Base-by-base conservation (phyloP, 148 eudicot genomes). In the Silene latifolia region DNA sequence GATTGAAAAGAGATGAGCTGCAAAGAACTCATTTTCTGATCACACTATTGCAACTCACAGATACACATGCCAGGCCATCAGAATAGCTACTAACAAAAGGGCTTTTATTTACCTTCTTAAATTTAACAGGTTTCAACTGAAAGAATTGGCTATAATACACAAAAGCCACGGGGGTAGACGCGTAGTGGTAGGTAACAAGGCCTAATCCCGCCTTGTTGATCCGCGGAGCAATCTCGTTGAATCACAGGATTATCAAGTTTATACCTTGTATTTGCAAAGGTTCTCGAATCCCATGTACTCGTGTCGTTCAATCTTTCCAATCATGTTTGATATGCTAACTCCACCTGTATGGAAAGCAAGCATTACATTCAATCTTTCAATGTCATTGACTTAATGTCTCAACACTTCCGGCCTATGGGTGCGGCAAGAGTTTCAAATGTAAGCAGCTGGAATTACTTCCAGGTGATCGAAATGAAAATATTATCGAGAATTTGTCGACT, bases 231-330 rank as follows among this genome's bases (percentile, higher is more conserved):
- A n/a, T 19, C 10, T 47, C 23, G 53, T 67, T 46, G 39, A 48
- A 39, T 21, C 44, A 48, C 17, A 39, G 48, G 7, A 32, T 66
- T 60, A 14, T 25, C n/a, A 32, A 71, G 14, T 27, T 64, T 77
- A 81, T 6, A 46, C 17, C 56, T 51, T 51, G 56, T 51, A 93
- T 71, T 79, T 88, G 97, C 97, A 93, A 72, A 93, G 90, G 84
- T 88, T 85, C 78, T 93, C 94, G 63, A 93, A 91, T 32, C 98
- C 98, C 94, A 93, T 93, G 79, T 89, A 91, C 67, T 89, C 97
- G 51, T 89, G 83, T 69, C 81, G 77, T 48, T 90, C 77, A 53
- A 93, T 82, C 87, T 88, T 90, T 48, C 81, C 88, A 63, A 90
- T 82, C 93, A 89, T 91, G 85, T 88, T 91, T 7, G 91, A 86